These are phyloP conservation scores for Euphorbia peplus DNA, from an alignment of 345 rosid species.

Conservation along the genomic window DNA sequence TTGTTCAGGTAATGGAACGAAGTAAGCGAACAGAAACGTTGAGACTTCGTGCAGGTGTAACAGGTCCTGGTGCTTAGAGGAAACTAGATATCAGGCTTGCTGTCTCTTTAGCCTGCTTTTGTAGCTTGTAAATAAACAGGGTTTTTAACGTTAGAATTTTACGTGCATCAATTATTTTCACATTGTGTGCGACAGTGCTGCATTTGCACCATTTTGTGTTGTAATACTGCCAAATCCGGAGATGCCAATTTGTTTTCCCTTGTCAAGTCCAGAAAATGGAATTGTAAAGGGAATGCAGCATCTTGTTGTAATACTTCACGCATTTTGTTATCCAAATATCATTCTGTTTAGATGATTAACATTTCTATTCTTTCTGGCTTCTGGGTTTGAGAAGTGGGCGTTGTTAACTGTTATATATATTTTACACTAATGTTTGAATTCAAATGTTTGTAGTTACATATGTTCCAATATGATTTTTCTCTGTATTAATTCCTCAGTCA, in stretches of 20 bases:
- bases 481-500: too few relatives aligned
- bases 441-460: not conserved
- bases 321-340: not conserved
- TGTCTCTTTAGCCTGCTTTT: constrained; percentile 21
- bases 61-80: constrained; percentile 37
- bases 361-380: too few relatives aligned
- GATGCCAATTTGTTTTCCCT: not conserved
- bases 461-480: too few relatives aligned
- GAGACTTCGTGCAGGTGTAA: constrained; percentile 62
- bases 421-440: too few relatives aligned
- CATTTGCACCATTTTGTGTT: not conserved
- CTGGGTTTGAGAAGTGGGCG: too few relatives aligned
- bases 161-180: constrained; percentile 8
- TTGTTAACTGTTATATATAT: too few relatives aligned
- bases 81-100: not conserved
- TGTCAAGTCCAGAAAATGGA: too few relatives aligned
- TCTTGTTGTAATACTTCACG: constrained; percentile 3
- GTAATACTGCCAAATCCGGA: not conserved
- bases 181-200: not conserved
- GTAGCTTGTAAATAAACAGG: constrained; percentile 50
- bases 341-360: not conserved
- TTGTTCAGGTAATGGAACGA: constrained; percentile 88
- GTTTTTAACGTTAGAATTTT: constrained; percentile 25
- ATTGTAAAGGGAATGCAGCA: not conserved
- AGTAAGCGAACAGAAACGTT: constrained; percentile 93